These are phyloP conservation scores for Thielaviopsis ethacetica DNA, from an alignment of 2,329 filamentous ascomycete species.

Conservation along the genomic window DNA sequence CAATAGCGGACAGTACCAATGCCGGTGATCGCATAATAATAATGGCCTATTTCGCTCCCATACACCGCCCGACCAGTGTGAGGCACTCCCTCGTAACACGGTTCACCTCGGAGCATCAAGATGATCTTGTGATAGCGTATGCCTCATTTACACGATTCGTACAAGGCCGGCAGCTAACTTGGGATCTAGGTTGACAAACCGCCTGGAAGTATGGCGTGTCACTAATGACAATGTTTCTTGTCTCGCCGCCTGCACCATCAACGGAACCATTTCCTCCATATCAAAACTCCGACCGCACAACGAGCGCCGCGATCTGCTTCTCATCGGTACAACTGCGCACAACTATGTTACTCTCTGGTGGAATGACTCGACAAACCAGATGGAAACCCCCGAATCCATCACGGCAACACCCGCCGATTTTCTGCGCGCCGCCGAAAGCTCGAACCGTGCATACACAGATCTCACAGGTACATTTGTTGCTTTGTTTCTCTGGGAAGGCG, in stretches of 20 bases:
- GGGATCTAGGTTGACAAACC: slow-evolving; percentile 55
- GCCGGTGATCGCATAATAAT: neutral
- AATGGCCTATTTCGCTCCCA: slow-evolving; percentile 92
- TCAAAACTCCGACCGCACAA: slow-evolving; percentile 62
- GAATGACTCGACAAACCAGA: slow-evolving; percentile 40
- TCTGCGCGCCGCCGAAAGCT: slow-evolving; percentile 64
- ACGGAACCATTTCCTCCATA: slow-evolving; percentile 76
- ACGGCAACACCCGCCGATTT: slow-evolving; percentile 39
- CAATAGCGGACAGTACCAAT: neutral
- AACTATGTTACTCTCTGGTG: slow-evolving; percentile 84
- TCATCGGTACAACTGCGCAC: slow-evolving; percentile 78
- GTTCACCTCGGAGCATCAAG: slow-evolving; percentile 56
- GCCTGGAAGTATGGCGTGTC: slow-evolving; percentile 67
- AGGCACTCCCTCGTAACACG: slow-evolving; percentile 72
- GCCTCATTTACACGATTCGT: slow-evolving; percentile 18
- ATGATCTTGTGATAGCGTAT: slow-evolving; percentile 79
- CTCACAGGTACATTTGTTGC: slow-evolving; percentile 49
- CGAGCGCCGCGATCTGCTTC: slow-evolving; percentile 65
- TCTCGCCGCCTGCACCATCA: slow-evolving; percentile 53
- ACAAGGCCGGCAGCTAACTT: slow-evolving; percentile 16
- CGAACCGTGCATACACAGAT: slow-evolving; percentile 71
- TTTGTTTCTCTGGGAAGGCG: slow-evolving; percentile 44
- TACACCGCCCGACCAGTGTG: slow-evolving; percentile 82
- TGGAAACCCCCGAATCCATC: slow-evolving; percentile 36
- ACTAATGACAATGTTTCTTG: slow-evolving; percentile 48